Percentiles rank a stretch among this genome's conserved stretches.
Evolutionary conservation across 805 yeast species (phyloP).

Genomic region (Metschnikowia colocasiae): DNA sequence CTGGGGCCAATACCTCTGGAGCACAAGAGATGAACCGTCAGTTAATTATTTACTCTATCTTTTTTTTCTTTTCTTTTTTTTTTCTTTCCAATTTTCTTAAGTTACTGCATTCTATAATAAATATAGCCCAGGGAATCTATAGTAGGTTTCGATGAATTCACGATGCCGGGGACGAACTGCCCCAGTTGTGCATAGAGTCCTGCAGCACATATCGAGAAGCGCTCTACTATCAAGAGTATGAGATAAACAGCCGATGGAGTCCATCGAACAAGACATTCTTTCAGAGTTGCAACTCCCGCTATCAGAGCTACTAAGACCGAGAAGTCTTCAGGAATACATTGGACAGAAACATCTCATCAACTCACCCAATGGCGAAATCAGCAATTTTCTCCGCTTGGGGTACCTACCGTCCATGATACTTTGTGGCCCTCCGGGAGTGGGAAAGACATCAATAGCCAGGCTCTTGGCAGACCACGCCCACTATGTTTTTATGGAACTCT

Average conservation of each 20-base stretch:
- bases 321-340: slow-evolving; percentile 59
- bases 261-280: background rate
- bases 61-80: background rate
- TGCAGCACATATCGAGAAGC: background rate
- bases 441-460: slow-evolving; percentile 82
- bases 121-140: too few species aligned
- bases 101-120: too few species aligned
- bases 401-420: slow-evolving; percentile 79
- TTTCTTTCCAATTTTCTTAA: background rate
- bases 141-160: too few species aligned
- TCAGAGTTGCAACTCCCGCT: slow-evolving; percentile 41
- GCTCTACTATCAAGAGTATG: background rate
- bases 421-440: slow-evolving; percentile 97
- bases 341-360: slow-evolving; percentile 79
- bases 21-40: background rate
- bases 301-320: slow-evolving; percentile 84
- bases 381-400: slow-evolving; percentile 61
- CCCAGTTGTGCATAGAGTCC: background rate
- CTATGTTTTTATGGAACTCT: slow-evolving; percentile 68
- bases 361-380: slow-evolving; percentile 57
- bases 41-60: background rate
- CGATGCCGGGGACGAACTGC: background rate
- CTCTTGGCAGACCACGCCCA: slow-evolving; percentile 54
- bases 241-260: background rate
- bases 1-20: slow-evolving; percentile 7